Evolutionary conservation across 2,329 filamentous ascomycete species (phyloP).

Genomic region (Cordyceps tenuipes): DNA sequence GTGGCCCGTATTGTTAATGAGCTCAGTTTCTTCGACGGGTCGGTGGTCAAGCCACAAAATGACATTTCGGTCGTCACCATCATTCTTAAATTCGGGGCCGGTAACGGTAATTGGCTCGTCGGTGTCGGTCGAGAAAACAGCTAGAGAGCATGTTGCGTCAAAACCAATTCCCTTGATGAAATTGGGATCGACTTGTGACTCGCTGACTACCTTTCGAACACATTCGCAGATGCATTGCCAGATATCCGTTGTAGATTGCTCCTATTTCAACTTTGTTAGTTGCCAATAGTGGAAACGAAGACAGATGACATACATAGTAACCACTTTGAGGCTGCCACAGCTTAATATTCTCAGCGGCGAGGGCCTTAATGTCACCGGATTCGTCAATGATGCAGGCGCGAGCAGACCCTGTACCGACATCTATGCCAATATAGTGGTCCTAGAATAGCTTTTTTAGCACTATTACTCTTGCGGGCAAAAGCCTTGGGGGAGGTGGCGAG

Average conservation of each 20-base stretch:
- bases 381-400: slow-evolving; percentile 92
- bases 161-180: slow-evolving; percentile 88
- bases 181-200: slow-evolving; percentile 68
- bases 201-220: slow-evolving; percentile 71
- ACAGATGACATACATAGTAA: slow-evolving; percentile 52
- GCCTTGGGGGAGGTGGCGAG: neutral
- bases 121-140: slow-evolving; percentile 82
- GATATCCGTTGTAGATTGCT: slow-evolving; percentile 97
- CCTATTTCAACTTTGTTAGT: slow-evolving; percentile 35
- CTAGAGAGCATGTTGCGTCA: slow-evolving; percentile 95
- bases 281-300: neutral
- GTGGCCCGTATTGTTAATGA: slow-evolving; percentile 88
- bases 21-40: slow-evolving; percentile 79
- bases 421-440: slow-evolving; percentile 71
- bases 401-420: slow-evolving; percentile 93
- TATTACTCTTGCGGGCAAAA: neutral
- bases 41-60: slow-evolving; percentile 97
- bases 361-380: slow-evolving; percentile 74
- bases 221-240: slow-evolving; percentile 91
- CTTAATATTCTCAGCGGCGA: slow-evolving; percentile 68
- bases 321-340: slow-evolving; percentile 71
- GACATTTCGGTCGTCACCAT: slow-evolving; percentile 83
- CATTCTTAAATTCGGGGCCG: slow-evolving; percentile 67
- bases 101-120: slow-evolving; percentile 89
- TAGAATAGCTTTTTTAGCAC: slow-evolving; percentile 19